Evolutionary conservation across 768 basidiomycete species (phyloP), one percentile per base, ranked within the genome.

Genomic region (Harrya chromipes): DNA sequence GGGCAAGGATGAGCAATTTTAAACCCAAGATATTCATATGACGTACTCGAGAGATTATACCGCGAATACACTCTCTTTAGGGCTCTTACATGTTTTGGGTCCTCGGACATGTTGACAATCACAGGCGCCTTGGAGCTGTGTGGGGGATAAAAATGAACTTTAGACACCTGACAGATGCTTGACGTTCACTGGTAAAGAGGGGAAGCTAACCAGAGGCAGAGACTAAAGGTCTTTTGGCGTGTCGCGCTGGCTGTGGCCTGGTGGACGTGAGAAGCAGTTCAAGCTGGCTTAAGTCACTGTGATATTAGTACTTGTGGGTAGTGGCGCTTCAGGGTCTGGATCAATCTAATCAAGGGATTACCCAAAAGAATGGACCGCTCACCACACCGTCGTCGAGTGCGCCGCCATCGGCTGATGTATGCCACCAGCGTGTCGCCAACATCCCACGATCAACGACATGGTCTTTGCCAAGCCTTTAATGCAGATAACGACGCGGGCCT

Each of bases 31-130:
- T 26, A 20, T 14, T 40, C 34, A 27, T 12, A 33, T 38, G 33
- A 52, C 65, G 40, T 60, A 65, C 62, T 23, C n/a, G 52, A 40
- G 9, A 43, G 39, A 37, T 51, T 36, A 39, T 41, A n/a, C 11
- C 42, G 50, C 14, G 54, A 21, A 44, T 51, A 29, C 6, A 35
- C 40, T 23, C 51, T 47, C 40, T 42, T 45, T 5, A 21, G 38
- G 17, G 39, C 38, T 19, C 12, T 38, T 11, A 17, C 23, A 40
- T 44, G 46, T 13, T 41, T 46, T 9, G 41, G 12, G 33, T 45
- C 17, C 24, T 43, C 43, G 9, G 29, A 23, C 53, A 56, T 48
- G 37, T 20, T 12, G 38, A 31, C 20, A 40, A 40, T 39, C 16
- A 46, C 33, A 26, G 33, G 20, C 29, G 17, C 35, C 36, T 35